Conservation (phyloP, 2,329 filamentous ascomycete genomes). For the Lasiodiplodia sp. region DNA sequence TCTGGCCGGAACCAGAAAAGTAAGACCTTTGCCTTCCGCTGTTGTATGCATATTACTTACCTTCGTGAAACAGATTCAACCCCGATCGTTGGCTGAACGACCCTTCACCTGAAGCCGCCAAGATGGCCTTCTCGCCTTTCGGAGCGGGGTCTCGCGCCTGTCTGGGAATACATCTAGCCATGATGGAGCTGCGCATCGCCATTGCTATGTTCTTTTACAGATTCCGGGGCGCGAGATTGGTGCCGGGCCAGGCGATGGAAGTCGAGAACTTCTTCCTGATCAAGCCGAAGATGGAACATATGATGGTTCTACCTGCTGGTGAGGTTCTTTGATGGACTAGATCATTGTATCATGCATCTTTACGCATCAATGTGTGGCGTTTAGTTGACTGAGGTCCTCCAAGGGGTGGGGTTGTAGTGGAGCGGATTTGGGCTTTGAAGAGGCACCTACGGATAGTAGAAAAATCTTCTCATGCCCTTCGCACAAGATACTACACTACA, state of each 20-base stretch:
- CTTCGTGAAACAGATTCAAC: conserved; percentile 32
- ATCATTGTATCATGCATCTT: too few species aligned
- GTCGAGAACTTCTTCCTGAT: conserved; percentile 55
- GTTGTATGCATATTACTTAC: conserved; percentile 33
- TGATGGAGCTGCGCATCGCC: conserved; percentile 62
- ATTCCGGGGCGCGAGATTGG: conserved; percentile 44
- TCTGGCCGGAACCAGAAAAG: neutral
- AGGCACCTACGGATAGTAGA: too few species aligned
- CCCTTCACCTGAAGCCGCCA: conserved; percentile 39
- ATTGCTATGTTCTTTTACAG: conserved; percentile 47
- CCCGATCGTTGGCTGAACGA: conserved; percentile 39
- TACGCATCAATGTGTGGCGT: too few species aligned
- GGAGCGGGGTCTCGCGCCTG: conserved; percentile 73
- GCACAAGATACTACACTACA: too few species aligned
- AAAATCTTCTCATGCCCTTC: too few species aligned
- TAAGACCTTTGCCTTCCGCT: neutral
- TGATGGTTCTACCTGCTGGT: neutral
- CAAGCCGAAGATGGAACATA: conserved; percentile 49
- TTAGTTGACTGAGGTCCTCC: too few species aligned
- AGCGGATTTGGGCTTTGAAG: too few species aligned
- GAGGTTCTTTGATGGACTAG: neutral
- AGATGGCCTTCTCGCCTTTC: conserved; percentile 71
- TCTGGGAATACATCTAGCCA: conserved; percentile 72
- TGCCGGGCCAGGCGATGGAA: conserved; percentile 51
- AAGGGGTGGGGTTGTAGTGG: too few species aligned